Percentiles rank a stretch among this genome's conserved stretches.
Conservation (phyloP, 495 filamentous ascomycete genomes). For the Xylaria longipes region DNA sequence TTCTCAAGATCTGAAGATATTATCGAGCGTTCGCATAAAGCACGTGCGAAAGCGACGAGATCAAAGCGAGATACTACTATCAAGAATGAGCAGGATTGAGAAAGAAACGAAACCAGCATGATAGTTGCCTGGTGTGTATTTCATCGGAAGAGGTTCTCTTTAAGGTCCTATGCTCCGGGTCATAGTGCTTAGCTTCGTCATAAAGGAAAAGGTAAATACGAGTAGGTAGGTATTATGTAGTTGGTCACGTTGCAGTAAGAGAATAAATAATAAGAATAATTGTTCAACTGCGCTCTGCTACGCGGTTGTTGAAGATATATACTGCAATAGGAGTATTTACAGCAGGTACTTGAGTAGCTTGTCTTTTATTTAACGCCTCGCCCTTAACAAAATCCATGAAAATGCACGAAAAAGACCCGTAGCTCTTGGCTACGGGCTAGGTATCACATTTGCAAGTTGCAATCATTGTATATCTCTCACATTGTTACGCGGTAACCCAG, state of each 20-base stretch:
- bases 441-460: slow-evolving; percentile 10
- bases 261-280: background rate
- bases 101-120: background rate
- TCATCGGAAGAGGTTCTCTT: background rate
- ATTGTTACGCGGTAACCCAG: background rate
- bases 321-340: background rate
- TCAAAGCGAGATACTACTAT: background rate
- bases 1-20: background rate
- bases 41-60: background rate
- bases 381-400: slow-evolving; percentile 1
- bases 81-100: background rate
- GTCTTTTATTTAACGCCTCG: slow-evolving; percentile 6
- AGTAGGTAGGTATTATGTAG: background rate
- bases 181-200: background rate
- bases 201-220: background rate
- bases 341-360: slow-evolving; percentile 5
- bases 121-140: background rate
- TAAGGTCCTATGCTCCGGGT: background rate
- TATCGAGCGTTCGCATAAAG: background rate
- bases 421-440: background rate
- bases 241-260: background rate
- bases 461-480: background rate
- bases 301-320: background rate
- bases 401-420: slow-evolving; percentile 13
- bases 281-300: background rate